Evolutionary conservation across 345 rosid genomes (phyloP).

Genomic region (Balakata baccata): DNA sequence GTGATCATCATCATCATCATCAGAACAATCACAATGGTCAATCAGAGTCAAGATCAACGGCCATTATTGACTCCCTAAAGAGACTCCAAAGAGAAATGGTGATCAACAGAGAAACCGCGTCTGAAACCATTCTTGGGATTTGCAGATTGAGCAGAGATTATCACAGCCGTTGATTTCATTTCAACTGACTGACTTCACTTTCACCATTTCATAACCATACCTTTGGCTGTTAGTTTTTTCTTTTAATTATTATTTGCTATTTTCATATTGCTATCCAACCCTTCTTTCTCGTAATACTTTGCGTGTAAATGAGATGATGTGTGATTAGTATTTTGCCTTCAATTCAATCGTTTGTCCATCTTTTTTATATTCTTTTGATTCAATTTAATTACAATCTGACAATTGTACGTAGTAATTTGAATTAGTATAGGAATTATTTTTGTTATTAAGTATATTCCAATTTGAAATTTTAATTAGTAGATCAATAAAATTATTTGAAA

Average conservation of each 20-base stretch:
- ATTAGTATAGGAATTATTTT: too few species aligned
- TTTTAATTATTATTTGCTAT: too few species aligned
- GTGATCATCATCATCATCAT: slow-evolving; percentile 15
- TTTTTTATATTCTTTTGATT: too few species aligned
- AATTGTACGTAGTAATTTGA: too few species aligned
- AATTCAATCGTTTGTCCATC: background rate
- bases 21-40: background rate
- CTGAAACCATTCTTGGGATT: slow-evolving; percentile 29
- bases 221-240: too few species aligned
- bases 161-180: slow-evolving; percentile 25
- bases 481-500: too few species aligned
- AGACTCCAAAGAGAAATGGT: slow-evolving; percentile 33
- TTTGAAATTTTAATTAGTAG: too few species aligned
- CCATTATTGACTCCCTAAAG: slow-evolving; percentile 25
- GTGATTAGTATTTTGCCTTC: background rate
- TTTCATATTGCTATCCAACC: background rate
- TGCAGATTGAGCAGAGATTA: slow-evolving; percentile 35
- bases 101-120: slow-evolving; percentile 26
- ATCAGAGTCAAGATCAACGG: slow-evolving; percentile 41
- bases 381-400: too few species aligned
- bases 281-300: background rate
- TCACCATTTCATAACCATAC: background rate
- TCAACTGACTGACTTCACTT: slow-evolving; percentile 5
- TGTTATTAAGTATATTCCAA: too few species aligned
- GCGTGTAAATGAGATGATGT: background rate